phyloP scores from a whole-genome alignment of 441 rosid genomes.

The Erysimum pusillum region DNA sequence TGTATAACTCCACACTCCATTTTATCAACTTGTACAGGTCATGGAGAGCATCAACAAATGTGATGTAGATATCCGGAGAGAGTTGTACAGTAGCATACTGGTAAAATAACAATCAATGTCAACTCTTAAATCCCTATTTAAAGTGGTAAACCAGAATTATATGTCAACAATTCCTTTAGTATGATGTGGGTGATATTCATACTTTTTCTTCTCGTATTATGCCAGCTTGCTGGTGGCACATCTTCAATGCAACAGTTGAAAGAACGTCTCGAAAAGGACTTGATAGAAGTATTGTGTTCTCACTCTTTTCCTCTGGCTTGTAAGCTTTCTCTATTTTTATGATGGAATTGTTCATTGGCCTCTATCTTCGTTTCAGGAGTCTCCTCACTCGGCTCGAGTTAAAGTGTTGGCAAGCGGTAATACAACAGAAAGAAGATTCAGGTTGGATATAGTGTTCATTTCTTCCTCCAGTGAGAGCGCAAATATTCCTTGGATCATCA shows the following conservation, averaged over 20 bases:
- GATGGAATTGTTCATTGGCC: constrained; percentile 1
- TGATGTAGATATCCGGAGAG: constrained; percentile 97
- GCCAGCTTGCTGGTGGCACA: constrained; percentile 98
- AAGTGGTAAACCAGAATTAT: not conserved
- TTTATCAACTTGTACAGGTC: constrained; percentile 61
- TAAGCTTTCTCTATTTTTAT: not conserved
- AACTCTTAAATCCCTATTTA: constrained; percentile 10
- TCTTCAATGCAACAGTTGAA: constrained; percentile 99
- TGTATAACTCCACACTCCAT: constrained; percentile 15
- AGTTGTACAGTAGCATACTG: constrained; percentile 92
- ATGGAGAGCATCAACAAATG: constrained; percentile 94
- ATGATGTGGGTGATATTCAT: constrained; percentile 14
- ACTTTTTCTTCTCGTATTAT: constrained; percentile 33
- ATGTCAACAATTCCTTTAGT: not conserved
- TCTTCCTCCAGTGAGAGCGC: constrained; percentile 2
- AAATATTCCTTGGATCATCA: not conserved
- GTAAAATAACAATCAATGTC: constrained; percentile 52
- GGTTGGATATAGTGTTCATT: constrained; percentile 54
- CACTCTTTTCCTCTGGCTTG: constrained; percentile 14
- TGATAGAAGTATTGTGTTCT: constrained; percentile 75
- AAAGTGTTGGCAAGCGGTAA: constrained; percentile 98
- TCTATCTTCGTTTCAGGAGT: constrained; percentile 68
- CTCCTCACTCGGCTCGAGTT: constrained; percentile 98
- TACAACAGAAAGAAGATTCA: constrained; percentile 97
- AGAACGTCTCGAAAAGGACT: constrained; percentile 99